These are phyloP conservation scores for Groenewaldozyma sp. DNA, from an alignment of 1,139 yeast species.

Conservation along the genomic window DNA sequence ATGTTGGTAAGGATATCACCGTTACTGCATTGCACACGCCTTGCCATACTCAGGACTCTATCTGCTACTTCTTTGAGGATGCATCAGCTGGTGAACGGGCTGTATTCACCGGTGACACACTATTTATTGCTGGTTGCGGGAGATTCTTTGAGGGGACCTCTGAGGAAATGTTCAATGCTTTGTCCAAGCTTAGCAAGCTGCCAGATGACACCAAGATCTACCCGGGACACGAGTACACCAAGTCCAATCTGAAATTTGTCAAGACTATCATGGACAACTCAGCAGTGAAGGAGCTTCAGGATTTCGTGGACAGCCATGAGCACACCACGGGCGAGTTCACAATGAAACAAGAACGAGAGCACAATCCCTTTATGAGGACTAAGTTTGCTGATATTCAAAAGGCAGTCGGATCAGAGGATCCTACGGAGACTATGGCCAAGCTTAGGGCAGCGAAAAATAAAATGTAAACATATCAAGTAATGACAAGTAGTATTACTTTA, in stretches of 20 bases:
- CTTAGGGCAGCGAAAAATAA: slow-evolving; percentile 64
- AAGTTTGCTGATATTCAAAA: slow-evolving; percentile 46
- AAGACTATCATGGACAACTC: slow-evolving; percentile 47
- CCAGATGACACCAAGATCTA: slow-evolving; percentile 63
- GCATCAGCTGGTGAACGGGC: slow-evolving; percentile 50
- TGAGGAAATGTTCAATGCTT: slow-evolving; percentile 63
- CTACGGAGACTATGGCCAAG: slow-evolving; percentile 51
- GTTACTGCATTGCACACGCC: slow-evolving; percentile 89
- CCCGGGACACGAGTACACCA: slow-evolving; percentile 96
- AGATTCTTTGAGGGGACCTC: slow-evolving; percentile 91
- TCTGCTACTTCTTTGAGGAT: slow-evolving; percentile 75
- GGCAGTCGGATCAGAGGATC: slow-evolving; percentile 36
- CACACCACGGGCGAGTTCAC: slow-evolving; percentile 79
- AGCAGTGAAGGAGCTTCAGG: slow-evolving; percentile 47
- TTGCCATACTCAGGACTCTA: slow-evolving; percentile 94
- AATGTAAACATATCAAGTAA: slow-evolving; percentile 31
- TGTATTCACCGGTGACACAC: slow-evolving; percentile 92
- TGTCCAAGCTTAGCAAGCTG: slow-evolving; percentile 46
- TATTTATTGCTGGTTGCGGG: slow-evolving; percentile 93
- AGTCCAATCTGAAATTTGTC: slow-evolving; percentile 69
- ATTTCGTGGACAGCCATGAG: slow-evolving; percentile 47
- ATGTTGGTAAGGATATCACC: slow-evolving; percentile 49
- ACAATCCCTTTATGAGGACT: slow-evolving; percentile 86
- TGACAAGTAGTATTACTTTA: too few species aligned
- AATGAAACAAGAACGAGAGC: slow-evolving; percentile 67